Conservation (phyloP, 2,329 filamentous ascomycete species). For the Dryadomyces quercus-mongolicae region DNA sequence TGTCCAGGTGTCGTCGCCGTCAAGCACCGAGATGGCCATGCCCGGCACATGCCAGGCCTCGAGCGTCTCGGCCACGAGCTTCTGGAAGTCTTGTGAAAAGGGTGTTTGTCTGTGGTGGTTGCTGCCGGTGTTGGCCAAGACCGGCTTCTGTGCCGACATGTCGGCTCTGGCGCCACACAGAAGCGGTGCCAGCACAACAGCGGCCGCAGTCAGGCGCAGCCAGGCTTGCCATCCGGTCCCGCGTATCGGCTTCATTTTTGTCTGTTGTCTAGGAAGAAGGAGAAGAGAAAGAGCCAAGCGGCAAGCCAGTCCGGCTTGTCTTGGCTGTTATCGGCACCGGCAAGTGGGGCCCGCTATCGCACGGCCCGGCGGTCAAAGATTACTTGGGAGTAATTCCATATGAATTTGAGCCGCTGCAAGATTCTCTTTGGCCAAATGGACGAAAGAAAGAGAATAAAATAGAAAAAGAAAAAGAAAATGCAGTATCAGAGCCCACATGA, state of each 20-base stretch:
- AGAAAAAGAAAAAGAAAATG: background rate
- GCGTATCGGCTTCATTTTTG: background rate
- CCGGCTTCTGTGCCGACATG: constrained; percentile 17
- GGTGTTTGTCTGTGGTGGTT: constrained; percentile 8
- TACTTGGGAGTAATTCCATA: background rate
- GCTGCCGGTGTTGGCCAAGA: constrained; percentile 18
- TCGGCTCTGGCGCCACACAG: background rate
- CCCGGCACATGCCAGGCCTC: constrained; percentile 33
- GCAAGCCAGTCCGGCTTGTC: background rate
- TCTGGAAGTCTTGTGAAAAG: constrained; percentile 7
- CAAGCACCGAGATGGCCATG: constrained; percentile 33
- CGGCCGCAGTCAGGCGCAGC: background rate
- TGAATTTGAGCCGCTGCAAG: background rate
- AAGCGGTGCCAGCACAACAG: background rate
- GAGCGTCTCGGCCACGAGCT: constrained; percentile 8
- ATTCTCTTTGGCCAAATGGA: too few species aligned
- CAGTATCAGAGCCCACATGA: too few species aligned
- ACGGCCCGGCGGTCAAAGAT: background rate
- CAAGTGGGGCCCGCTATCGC: background rate
- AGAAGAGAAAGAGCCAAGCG: background rate
- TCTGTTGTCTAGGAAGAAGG: background rate
- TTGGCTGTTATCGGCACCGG: background rate
- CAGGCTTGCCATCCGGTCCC: background rate
- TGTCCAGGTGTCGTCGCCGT: constrained; percentile 28
- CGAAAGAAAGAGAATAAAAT: background rate